Conservation (phyloP, 768 basidiomycete species). For the Agrocybe chaxingu region DNA sequence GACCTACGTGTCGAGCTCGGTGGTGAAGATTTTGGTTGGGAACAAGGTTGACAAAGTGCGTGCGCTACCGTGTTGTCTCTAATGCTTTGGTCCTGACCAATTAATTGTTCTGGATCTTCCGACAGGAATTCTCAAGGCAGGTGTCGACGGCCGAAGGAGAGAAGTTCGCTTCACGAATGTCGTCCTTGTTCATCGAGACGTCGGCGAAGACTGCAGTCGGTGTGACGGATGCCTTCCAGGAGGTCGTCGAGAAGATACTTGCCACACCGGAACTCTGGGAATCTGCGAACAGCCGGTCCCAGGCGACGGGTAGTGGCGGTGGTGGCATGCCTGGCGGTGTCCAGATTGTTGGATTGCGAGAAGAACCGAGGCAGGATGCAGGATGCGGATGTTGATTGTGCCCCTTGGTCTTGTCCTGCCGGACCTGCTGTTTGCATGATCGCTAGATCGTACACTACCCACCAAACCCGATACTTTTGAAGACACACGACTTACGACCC, state of each 20-base stretch:
- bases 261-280: constrained; percentile 84
- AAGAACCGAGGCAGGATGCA: constrained; percentile 17
- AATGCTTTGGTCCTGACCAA: background rate
- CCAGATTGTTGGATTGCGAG: constrained; percentile 37
- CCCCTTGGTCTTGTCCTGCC: no score
- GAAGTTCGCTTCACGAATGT: constrained; percentile 78
- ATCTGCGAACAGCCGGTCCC: constrained; percentile 19
- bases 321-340: constrained; percentile 52
- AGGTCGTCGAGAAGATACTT: constrained; percentile 79
- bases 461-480: no score
- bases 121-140: constrained; percentile 85
- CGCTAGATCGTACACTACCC: no score
- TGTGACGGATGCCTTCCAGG: constrained; percentile 68
- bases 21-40: constrained; percentile 93
- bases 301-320: constrained; percentile 35
- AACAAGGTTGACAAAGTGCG: constrained; percentile 85
- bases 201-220: constrained; percentile 89
- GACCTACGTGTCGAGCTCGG: constrained; percentile 81
- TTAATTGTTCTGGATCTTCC: background rate
- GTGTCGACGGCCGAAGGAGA: constrained; percentile 77
- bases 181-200: constrained; percentile 85
- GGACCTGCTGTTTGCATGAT: no score
- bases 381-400: constrained; percentile 18
- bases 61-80: background rate
- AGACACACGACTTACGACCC: no score